Evolutionary conservation across 345 rosid genomes (phyloP), one percentile per base, ranked within the genome.

Genomic region (Salix exigua): DNA sequence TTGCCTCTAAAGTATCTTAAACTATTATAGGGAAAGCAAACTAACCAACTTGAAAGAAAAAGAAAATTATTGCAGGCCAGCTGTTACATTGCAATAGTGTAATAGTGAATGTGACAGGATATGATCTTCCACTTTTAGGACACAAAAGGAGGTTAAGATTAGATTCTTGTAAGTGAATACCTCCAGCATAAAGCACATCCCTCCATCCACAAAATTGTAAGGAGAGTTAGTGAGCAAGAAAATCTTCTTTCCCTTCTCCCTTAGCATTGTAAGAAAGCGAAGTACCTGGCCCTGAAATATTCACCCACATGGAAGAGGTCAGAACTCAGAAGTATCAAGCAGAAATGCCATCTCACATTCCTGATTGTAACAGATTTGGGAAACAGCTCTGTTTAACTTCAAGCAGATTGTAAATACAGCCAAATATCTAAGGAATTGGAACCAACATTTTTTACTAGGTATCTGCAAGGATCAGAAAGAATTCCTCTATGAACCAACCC

Each of bases 221-320:
- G 99, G 99, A 72, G 99, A 95, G 86, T 93, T 95, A 9, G 98
- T 95, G 84, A 95, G 73, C 88, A 95, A 84, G 75, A 95, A 95
- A 62, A 95, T 93, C 78, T 91, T 95, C 93, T 93, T 95, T 72
- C 98, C 99, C 72, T 89, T 91, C 85, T 93, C 96, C 80, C 80
- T 91, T 33, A 95, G 82, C 90, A 90, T 88, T 80, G 84, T 89
- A 35, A 95, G 89, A 82, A 91, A 91, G 58, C 60, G 82, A 68
- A 93, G 88, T 28, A 88, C 79, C 75, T 87, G 87, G 53, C 88
- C 88, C 98, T 93, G 91, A 78, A 73, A 86, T 35, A 76, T 65
- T 75, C 65, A 72, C 72, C 63, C 40, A 38, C 35, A 53, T 46
- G 64, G 4, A 37, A 74, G 53, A 38, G 31, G 69, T 66, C 68